Conservation (phyloP, 305 asterid species). For the Fraxinus angustifolia region DNA sequence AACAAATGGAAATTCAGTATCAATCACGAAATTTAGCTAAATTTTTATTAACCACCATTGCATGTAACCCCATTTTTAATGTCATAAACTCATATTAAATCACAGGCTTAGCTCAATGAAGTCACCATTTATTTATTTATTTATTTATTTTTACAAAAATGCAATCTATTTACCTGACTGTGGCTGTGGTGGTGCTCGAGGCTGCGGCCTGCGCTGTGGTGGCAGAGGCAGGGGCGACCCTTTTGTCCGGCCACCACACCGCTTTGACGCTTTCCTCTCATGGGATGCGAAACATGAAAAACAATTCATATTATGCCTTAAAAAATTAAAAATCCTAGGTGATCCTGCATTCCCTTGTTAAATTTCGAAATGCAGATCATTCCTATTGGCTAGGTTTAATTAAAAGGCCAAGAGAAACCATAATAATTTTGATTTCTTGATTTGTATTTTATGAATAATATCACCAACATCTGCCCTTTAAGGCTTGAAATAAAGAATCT, state of each 20-base stretch:
- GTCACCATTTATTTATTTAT: background rate
- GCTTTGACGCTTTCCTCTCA: slow-evolving; percentile 26
- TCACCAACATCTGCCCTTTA: background rate
- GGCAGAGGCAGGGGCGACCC: slow-evolving; percentile 19
- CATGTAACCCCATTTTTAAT: background rate
- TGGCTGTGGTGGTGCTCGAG: slow-evolving; percentile 22
- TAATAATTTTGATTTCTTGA: background rate
- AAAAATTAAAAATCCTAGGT: slow-evolving; percentile 15
- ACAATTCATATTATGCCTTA: slow-evolving; percentile 41
- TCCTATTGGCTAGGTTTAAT: background rate
- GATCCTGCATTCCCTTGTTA: slow-evolving; percentile 26
- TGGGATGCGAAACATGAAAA: slow-evolving; percentile 30
- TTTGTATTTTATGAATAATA: background rate
- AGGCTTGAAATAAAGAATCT: slow-evolving; percentile 5
- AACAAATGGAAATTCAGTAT: background rate
- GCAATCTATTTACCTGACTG: slow-evolving; percentile 28
- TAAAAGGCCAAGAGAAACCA: slow-evolving; percentile 3
- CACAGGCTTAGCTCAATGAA: background rate
- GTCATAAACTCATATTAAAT: background rate
- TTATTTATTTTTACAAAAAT: background rate
- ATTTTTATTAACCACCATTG: background rate
- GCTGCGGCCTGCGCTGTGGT: slow-evolving; percentile 24
- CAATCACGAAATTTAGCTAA: background rate
- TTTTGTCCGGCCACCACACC: slow-evolving; percentile 14
- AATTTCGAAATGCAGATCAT: slow-evolving; percentile 1